Conservation (phyloP, 2,329 filamentous ascomycete genomes). For the Arachnopeziza araneosa region DNA sequence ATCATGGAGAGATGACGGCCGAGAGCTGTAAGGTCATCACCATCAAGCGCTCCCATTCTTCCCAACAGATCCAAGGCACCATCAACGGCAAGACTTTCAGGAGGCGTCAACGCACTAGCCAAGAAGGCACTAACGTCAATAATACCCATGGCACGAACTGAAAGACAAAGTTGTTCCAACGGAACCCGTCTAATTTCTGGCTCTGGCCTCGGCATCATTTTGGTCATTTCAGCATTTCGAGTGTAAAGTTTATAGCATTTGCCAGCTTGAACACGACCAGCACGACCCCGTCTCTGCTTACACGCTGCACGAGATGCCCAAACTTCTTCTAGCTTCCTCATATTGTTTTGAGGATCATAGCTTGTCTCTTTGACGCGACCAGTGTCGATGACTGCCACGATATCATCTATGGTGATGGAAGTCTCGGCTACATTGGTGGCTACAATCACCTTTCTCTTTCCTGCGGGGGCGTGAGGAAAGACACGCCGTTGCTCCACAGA, state of each 20-base stretch:
- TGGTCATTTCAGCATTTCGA: slow-evolving; percentile 67
- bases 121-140: slow-evolving; percentile 77
- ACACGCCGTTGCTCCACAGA: slow-evolving; percentile 84
- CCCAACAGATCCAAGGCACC: slow-evolving; percentile 73
- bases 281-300: slow-evolving; percentile 88
- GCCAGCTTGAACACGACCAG: slow-evolving; percentile 85
- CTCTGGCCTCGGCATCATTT: slow-evolving; percentile 84
- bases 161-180: slow-evolving; percentile 88
- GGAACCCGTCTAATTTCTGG: slow-evolving; percentile 92
- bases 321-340: slow-evolving; percentile 88
- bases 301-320: slow-evolving; percentile 94
- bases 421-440: slow-evolving; percentile 98
- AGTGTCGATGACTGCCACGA: slow-evolving; percentile 92
- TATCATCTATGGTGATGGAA: slow-evolving; percentile 96
- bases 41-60: slow-evolving; percentile 84
- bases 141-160: slow-evolving; percentile 92
- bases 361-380: slow-evolving; percentile 95
- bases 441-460: slow-evolving; percentile 86
- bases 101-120: slow-evolving; percentile 80
- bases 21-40: slow-evolving; percentile 80
- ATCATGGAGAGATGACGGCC: slow-evolving; percentile 93
- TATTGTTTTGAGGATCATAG: slow-evolving; percentile 86
- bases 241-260: slow-evolving; percentile 96
- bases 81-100: slow-evolving; percentile 77
- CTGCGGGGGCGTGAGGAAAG: slow-evolving; percentile 68